Conservation (phyloP, 2,329 filamentous ascomycete species). For the Aspergillus sp. region DNA sequence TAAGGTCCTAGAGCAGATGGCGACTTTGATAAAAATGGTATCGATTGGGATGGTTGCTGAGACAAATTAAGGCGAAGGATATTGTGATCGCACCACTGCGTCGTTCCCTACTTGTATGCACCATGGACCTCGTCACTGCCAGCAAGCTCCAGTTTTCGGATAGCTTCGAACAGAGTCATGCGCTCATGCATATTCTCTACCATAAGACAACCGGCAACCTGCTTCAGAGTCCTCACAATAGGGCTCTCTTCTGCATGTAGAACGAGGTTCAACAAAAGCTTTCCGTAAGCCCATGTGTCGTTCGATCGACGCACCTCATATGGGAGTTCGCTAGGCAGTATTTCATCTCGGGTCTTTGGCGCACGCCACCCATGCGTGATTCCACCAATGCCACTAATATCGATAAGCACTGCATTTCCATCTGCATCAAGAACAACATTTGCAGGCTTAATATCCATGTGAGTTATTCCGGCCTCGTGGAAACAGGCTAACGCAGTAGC, state of each 20-base stretch:
- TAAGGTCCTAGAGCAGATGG: too few relatives aligned
- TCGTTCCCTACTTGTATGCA: too few relatives aligned
- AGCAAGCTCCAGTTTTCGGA: conserved; percentile 1
- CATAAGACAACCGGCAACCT: conserved; percentile 8
- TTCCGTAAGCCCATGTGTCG: conserved; percentile 15
- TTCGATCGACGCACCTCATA: conserved; percentile 11
- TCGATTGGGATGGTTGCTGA: too few relatives aligned
- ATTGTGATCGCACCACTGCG: too few relatives aligned
- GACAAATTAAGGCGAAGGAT: too few relatives aligned
- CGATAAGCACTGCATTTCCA: conserved; percentile 11
- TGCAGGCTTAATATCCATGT: conserved; percentile 13
- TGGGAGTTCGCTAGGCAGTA: conserved; percentile 10
- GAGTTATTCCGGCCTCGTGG: conserved; percentile 5
- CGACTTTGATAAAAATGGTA: too few relatives aligned
- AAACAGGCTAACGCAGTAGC: conserved; percentile 5
- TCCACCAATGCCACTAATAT: conserved; percentile 11
- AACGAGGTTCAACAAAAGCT: conserved; percentile 10
- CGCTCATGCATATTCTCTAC: conserved; percentile 3
- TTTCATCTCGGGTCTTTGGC: conserved; percentile 13
- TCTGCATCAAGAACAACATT: conserved; percentile 11
- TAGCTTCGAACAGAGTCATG: conserved; percentile 6
- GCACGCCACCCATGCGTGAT: conserved; percentile 11
- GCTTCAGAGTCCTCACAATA: conserved; percentile 4
- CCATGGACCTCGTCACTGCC: too few relatives aligned
- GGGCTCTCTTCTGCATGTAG: conserved; percentile 5